Percentiles rank a stretch among this genome's conserved stretches.
Conservation (phyloP, 306 rosid genomes). For the Aeschynomene evenia region DNA sequence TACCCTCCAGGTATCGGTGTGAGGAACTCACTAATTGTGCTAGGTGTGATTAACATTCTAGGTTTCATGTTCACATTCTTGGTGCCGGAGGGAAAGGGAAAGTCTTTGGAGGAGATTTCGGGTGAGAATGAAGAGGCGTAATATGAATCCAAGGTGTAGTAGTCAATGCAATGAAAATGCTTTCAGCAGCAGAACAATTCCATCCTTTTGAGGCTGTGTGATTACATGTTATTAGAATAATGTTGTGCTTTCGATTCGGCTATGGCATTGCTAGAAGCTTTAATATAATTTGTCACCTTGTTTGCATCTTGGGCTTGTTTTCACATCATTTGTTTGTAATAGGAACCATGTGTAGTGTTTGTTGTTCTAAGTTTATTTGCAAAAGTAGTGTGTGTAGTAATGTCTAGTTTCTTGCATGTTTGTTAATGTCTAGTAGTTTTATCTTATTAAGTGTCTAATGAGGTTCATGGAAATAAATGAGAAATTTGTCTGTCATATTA, state of each 20-base stretch:
- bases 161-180: background rate
- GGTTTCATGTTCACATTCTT: constrained; percentile 62
- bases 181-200: constrained; percentile 23
- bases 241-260: background rate
- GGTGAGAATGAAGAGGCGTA: constrained; percentile 60
- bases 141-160: constrained; percentile 7
- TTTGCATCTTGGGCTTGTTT: background rate
- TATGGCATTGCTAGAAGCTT: background rate
- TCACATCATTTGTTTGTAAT: background rate
- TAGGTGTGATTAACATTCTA: constrained; percentile 54
- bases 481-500: background rate
- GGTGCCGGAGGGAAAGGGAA: constrained; percentile 77
- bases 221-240: background rate
- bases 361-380: background rate
- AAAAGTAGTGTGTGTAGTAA: background rate
- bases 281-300: background rate
- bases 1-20: constrained; percentile 75
- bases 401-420: background rate
- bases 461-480: background rate
- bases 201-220: constrained; percentile 24
- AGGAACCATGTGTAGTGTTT: background rate
- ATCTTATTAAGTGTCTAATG: background rate
- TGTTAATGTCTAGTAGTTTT: background rate
- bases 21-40: constrained; percentile 44
- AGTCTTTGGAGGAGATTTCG: constrained; percentile 72